Base-by-base conservation (phyloP, 352 stramenopile genomes). In the Phytopythium chamaehyphon region DNA sequence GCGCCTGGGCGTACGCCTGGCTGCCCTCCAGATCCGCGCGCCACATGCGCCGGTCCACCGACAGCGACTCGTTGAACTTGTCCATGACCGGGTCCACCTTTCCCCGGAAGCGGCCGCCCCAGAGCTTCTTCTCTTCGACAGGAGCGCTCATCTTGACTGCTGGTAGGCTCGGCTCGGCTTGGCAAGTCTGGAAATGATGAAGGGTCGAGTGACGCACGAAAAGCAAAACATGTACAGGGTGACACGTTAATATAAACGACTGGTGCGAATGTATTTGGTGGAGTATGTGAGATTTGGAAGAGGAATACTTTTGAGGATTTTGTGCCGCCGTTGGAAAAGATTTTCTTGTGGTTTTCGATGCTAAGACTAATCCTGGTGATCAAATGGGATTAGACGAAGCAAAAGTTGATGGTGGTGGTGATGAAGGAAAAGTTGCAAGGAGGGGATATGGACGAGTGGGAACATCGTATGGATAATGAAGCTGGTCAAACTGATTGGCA, bases 41-140 rank as follows among this genome's bases (percentile, higher is more conserved):
- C 94, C 94, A 98, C 93, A 98, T 98, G 73, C 93, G 87, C 73
- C 98, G 90, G 81, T 99, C 97, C 53, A 99, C 97, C 12, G 66
- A 77, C 36, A 99, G 86, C 58, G 88, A 98, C 69, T 98, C 96
- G 78, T 99, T 99, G 70, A 99, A 99, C 76, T 99, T 99, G 75
- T 97, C 90, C 90, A 98, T 98, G 38, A 97, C 71, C 6, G 92
- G 92, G 64, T 98, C 95, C 72, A 98, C 94, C 61, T 97, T 94
- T 59, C 90, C 91, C 57, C 91, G 93, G 75, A 98, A 98, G 28
- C 94, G 79, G 6, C 94, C 94, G 62, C 94, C 94, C 83, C 83
- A 93, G 24, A 93, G 77, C 65, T 93, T 93, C 66, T 89, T 89
- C 50, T 77, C 71, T 43, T 74, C 69, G 37, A 56, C 63, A 19